These are phyloP conservation scores for Cryptococcus floricola DNA, from an alignment of 1,284 basidiomycete genomes.

Conservation along the genomic window DNA sequence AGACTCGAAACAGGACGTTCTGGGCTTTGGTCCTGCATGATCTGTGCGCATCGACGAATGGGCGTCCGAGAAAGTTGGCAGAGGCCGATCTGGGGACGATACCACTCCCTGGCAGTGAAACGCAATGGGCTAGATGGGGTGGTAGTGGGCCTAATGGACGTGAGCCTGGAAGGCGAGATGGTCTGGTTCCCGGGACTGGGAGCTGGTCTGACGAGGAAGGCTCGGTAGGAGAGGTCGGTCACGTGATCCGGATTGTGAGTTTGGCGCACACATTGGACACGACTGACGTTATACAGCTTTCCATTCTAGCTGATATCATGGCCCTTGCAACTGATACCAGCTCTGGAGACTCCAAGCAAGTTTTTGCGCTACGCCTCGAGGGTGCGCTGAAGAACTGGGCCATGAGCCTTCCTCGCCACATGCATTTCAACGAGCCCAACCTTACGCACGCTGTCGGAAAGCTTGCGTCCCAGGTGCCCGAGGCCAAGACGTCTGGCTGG, in stretches of 20 bases:
- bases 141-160: slow-evolving; percentile 27
- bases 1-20: slow-evolving; percentile 44
- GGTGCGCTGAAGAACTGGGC: slow-evolving; percentile 44
- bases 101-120: slow-evolving; percentile 41
- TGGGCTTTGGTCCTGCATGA: slow-evolving; percentile 48
- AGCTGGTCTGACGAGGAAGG: slow-evolving; percentile 42
- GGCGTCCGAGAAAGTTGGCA: slow-evolving; percentile 30
- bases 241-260: slow-evolving; percentile 47
- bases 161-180: slow-evolving; percentile 34
- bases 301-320: slow-evolving; percentile 40
- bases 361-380: slow-evolving; percentile 5
- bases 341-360: slow-evolving; percentile 6
- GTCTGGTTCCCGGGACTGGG: slow-evolving; percentile 28
- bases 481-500: slow-evolving; percentile 43
- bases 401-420: slow-evolving; percentile 42
- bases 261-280: neutral
- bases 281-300: slow-evolving; percentile 15
- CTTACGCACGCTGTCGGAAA: slow-evolving; percentile 39
- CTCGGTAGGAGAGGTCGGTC: slow-evolving; percentile 45
- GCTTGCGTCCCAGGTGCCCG: slow-evolving; percentile 38
- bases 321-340: slow-evolving; percentile 19
- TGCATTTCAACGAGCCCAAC: slow-evolving; percentile 51
- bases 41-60: slow-evolving; percentile 39
- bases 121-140: slow-evolving; percentile 41
- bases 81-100: slow-evolving; percentile 42